phyloP scores from a whole-genome alignment of 805 yeast genomes.

The Kuraishia borneana region DNA sequence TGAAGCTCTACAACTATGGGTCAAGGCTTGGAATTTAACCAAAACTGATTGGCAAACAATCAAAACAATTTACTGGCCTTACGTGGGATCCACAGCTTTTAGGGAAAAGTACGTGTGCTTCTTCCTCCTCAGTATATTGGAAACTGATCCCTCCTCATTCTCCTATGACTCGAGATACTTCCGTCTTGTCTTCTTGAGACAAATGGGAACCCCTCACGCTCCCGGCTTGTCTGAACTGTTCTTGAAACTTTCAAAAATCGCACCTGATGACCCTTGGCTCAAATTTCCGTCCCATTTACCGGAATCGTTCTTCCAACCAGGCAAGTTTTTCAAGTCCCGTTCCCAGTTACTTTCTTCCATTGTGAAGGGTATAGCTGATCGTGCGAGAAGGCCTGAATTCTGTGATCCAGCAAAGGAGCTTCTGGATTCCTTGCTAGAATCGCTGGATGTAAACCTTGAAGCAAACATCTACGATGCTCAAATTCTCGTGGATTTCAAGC shows the following conservation, averaged over 20 bases:
- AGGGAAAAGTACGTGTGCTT: not conserved
- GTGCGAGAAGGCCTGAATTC: not conserved
- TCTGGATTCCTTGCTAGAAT: not conserved
- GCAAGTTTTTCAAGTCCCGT: too few relatives aligned
- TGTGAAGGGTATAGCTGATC: too few relatives aligned
- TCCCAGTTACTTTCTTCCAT: too few relatives aligned
- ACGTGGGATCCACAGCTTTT: not conserved
- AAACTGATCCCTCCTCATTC: not conserved
- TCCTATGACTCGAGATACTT: not conserved
- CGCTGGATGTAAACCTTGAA: not conserved
- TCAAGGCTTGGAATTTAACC: not conserved
- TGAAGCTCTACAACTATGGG: constrained; percentile 1
- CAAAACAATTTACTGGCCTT: constrained; percentile 2
- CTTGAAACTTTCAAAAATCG: not conserved
- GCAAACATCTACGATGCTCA: not conserved
- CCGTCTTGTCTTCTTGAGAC: not conserved
- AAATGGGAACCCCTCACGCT: not conserved
- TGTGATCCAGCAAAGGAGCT: not conserved
- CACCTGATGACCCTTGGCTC: not conserved
- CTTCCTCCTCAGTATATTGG: not conserved
- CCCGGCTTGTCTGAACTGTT: not conserved
- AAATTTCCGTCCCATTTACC: not conserved
- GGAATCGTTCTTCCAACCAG: too few relatives aligned
- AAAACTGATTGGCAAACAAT: constrained; percentile 1
- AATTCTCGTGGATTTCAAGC: not conserved